Conservation (phyloP, 225 moss, liverwort and hornwort species). For the Sphagnum contortum region DNA sequence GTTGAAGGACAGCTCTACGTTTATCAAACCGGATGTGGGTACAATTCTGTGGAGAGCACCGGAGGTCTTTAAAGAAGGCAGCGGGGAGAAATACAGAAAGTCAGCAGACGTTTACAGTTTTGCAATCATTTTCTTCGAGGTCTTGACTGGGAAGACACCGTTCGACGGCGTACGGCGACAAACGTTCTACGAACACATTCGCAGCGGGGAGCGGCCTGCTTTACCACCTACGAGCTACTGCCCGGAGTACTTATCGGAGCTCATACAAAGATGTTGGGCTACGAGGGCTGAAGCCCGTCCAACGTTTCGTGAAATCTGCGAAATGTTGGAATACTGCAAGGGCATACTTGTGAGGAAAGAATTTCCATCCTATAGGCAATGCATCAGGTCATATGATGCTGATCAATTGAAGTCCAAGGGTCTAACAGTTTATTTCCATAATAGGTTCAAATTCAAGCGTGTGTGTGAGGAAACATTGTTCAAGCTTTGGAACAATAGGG, state of each 20-base stretch:
- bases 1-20: constrained; percentile 4
- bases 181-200: constrained; percentile 19
- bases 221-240: constrained; percentile 10
- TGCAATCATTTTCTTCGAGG: constrained; percentile 40
- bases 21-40: no score
- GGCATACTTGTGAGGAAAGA: constrained; percentile 32
- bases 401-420: no score
- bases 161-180: constrained; percentile 15
- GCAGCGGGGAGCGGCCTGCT: constrained; percentile 29
- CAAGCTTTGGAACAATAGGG: no score
- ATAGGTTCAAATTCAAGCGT: no score
- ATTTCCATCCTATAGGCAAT: constrained; percentile 13
- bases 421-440: no score
- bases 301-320: constrained; percentile 30
- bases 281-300: constrained; percentile 26
- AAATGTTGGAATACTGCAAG: constrained; percentile 30
- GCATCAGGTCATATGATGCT: no score
- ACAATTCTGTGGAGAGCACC: constrained; percentile 28
- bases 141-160: constrained; percentile 27
- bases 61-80: constrained; percentile 7
- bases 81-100: constrained; percentile 24
- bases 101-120: constrained; percentile 43
- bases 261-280: constrained; percentile 37
- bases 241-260: constrained; percentile 20
- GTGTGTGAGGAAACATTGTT: no score